Evolutionary conservation across 257 asterid genomes (phyloP).

Genomic region (Solanum virginianum): DNA sequence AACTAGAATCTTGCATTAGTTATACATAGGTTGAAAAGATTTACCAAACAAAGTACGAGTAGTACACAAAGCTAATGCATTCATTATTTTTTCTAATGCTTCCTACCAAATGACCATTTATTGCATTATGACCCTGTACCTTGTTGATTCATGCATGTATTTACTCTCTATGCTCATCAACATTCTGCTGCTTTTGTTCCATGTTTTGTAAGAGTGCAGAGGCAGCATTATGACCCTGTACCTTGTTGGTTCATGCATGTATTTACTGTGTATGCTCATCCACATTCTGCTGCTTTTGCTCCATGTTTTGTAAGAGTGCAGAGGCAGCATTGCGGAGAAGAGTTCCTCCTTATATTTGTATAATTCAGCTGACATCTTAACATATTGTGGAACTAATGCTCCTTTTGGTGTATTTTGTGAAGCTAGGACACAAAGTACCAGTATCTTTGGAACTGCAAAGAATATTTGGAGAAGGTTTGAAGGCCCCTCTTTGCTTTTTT

Average conservation of each 20-base stretch:
- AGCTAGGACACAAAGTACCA: constrained; percentile 86
- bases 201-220: not conserved
- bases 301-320: not conserved
- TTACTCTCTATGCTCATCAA: not conserved
- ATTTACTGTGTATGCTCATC: not conserved
- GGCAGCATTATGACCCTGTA: not conserved
- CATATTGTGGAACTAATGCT: constrained; percentile 25
- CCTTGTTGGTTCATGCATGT: not conserved
- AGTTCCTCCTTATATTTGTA: not conserved
- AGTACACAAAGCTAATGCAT: not conserved
- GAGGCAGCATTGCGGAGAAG: not conserved
- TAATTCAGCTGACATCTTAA: not conserved
- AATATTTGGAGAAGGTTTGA: constrained; percentile 60
- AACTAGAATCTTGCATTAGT: not conserved
- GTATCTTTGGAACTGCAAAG: constrained; percentile 96
- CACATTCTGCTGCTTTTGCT: not conserved
- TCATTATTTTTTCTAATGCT: not conserved
- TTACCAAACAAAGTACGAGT: not conserved
- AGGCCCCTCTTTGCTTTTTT: not conserved
- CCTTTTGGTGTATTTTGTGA: constrained; percentile 32
- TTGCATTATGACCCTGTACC: not conserved
- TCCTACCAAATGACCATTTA: not conserved
- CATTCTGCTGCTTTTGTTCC: constrained; percentile 1
- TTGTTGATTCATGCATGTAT: not conserved
- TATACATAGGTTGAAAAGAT: not conserved